Percentiles rank a stretch among this genome's conserved stretches.
Conservation (phyloP, 805 yeast species). For the Starmera dryadoides region DNA sequence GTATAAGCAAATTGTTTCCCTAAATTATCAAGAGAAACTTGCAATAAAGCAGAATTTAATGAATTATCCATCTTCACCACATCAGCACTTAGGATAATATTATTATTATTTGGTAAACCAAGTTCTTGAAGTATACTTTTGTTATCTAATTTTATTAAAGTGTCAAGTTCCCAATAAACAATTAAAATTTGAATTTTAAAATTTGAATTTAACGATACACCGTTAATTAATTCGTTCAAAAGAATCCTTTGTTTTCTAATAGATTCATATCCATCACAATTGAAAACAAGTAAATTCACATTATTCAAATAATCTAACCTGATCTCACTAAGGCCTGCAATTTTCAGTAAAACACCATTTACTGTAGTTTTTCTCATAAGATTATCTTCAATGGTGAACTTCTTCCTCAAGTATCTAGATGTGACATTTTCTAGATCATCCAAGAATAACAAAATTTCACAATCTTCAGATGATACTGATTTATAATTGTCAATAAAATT, state of each 20-base stretch:
- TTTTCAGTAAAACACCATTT: conserved; percentile 7
- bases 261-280: conserved; percentile 28
- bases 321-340: conserved; percentile 19
- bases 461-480: conserved; percentile 13
- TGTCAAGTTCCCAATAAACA: conserved; percentile 33
- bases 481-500: conserved; percentile 12
- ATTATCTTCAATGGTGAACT: conserved; percentile 19
- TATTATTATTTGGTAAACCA: conserved; percentile 17
- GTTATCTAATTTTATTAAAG: conserved; percentile 14
- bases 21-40: conserved; percentile 16
- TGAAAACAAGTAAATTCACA: conserved; percentile 28
- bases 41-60: conserved; percentile 13
- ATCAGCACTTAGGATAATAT: conserved; percentile 21
- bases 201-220: conserved; percentile 26
- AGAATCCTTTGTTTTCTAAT: conserved; percentile 21
- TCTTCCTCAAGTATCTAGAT: conserved; percentile 24
- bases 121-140: conserved; percentile 25
- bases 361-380: conserved; percentile 1
- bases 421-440: conserved; percentile 22
- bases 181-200: conserved; percentile 25
- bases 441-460: conserved; percentile 16
- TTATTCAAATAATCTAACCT: conserved; percentile 19
- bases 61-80: conserved; percentile 24
- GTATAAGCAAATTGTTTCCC: conserved; percentile 19
- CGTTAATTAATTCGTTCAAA: conserved; percentile 26